These are phyloP conservation scores for Typha latifolia DNA, from an alignment of 176 grass and related monocot genomes.

Conservation along the genomic window DNA sequence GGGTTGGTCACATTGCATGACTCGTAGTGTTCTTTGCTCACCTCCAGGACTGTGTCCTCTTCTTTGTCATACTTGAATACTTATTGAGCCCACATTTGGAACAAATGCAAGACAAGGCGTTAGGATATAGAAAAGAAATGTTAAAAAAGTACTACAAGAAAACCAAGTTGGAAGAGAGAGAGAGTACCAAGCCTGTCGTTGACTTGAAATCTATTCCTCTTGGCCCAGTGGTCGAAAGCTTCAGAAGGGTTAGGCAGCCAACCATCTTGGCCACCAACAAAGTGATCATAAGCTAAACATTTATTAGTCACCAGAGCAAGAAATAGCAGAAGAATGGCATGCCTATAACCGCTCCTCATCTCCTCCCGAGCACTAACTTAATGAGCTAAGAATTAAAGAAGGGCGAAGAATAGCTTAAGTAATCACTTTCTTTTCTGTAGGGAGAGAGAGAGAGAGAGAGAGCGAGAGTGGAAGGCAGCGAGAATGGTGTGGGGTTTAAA, in stretches of 20 bases:
- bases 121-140: neutral
- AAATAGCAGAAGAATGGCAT: neutral
- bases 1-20: conserved; percentile 46
- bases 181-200: conserved; percentile 53
- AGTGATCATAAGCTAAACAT: conserved; percentile 32
- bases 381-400: neutral
- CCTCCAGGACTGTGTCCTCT: conserved; percentile 43
- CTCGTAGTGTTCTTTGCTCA: conserved; percentile 50
- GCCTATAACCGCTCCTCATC: neutral
- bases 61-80: conserved; percentile 53
- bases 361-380: neutral
- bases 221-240: conserved; percentile 51
- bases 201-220: conserved; percentile 72
- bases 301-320: conserved; percentile 5
- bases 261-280: conserved; percentile 45
- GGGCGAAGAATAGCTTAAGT: neutral
- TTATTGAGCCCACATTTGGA: conserved; percentile 5
- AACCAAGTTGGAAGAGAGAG: neutral
- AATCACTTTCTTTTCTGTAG: neutral
- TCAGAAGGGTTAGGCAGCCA: conserved; percentile 48
- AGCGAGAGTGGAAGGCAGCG: too few species aligned
- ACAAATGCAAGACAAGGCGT: neutral
- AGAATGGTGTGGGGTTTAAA: neutral
- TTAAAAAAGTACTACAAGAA: neutral
- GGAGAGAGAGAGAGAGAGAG: neutral